Evolutionary conservation across 2,329 filamentous ascomycete genomes (phyloP), one percentile per base, ranked within the genome.

Genomic region (Venturia asperata): DNA sequence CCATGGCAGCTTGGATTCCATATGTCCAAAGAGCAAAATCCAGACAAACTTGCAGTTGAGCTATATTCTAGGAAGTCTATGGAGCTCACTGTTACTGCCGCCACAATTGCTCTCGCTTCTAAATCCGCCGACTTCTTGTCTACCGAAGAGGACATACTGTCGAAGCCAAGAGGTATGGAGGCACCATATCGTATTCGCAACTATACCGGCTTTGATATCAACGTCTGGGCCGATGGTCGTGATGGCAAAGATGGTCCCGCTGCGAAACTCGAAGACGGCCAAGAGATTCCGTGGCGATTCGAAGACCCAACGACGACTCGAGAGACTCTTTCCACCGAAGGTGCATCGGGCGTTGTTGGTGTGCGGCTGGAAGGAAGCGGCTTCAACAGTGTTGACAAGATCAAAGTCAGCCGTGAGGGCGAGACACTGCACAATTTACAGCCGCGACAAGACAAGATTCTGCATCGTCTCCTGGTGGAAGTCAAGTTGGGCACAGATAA

Each of bases 251-350:
- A 84, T 67, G 85, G 83, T n/a, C 86, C 90, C 66, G 87, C 87
- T 5, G 85, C 90, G 1, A 92, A 88, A 67, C 80, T 99, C 0
- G 85, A 85, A 66, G 95, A 99, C 72, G 95, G 94, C 10, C 86
- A 96, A 71, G 94, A 99, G 76, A 87, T 86, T 1, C 91, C 93
- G 0, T 99, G 94, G 94, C 88, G 92, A 69, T 99, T 99, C 68
- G 94, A 99, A 76, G 92, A 97, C 70, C 94, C 93, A 78, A 92
- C 92, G 69, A 94, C 94, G 71, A 96, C 97, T 83, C 89, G 94
- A 76, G 94, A 99, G 77, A 96, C 89, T 62, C 81, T 99, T 6
- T 87, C 91, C 5, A 88, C 91, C 0, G 94, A 99, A 73, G 89
- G 87, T 9, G 89, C 86, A 66, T 87, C 87, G 62, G 89, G 91